Evolutionary conservation across 2,329 filamentous ascomycete species (phyloP).

Genomic region (Lasiodiplodia theobromae): DNA sequence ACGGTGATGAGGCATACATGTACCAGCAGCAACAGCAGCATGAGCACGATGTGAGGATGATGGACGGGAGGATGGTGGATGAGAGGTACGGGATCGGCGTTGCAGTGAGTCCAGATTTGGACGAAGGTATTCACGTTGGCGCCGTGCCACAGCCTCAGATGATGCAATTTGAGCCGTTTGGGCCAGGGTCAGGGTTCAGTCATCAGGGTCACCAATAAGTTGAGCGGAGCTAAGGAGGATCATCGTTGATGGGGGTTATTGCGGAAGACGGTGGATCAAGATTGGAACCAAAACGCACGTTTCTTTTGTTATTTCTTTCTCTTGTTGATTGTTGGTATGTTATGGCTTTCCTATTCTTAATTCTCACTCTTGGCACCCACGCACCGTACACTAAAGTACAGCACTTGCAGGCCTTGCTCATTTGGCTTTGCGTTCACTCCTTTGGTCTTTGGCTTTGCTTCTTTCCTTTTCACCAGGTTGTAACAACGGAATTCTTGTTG

Average conservation of each 20-base stretch:
- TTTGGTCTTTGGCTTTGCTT: neutral
- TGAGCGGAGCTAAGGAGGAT: neutral
- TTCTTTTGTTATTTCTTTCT: slow-evolving; percentile 19
- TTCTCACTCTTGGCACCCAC: neutral
- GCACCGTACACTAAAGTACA: slow-evolving; percentile 6
- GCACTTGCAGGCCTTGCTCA: neutral
- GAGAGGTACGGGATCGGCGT: slow-evolving; percentile 23
- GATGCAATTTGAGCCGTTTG: slow-evolving; percentile 25
- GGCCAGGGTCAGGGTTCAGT: neutral
- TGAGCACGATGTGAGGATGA: neutral
- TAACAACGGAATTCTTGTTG: neutral
- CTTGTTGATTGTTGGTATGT: neutral
- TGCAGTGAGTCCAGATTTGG: slow-evolving; percentile 10
- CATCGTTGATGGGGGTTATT: neutral
- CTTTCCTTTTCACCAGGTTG: neutral
- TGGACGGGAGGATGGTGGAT: neutral
- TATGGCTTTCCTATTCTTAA: neutral
- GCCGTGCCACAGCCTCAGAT: neutral
- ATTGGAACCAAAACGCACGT: slow-evolving; percentile 5
- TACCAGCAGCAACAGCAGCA: neutral
- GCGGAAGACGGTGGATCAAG: slow-evolving; percentile 7
- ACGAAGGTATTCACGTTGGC: slow-evolving; percentile 14
- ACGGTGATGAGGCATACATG: neutral
- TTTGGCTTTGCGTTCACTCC: slow-evolving; percentile 16
- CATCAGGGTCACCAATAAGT: neutral